Percentiles rank a stretch among this genome's conserved stretches.
phyloP scores from a whole-genome alignment of 257 asterid species.

The Catharanthus roseus region DNA sequence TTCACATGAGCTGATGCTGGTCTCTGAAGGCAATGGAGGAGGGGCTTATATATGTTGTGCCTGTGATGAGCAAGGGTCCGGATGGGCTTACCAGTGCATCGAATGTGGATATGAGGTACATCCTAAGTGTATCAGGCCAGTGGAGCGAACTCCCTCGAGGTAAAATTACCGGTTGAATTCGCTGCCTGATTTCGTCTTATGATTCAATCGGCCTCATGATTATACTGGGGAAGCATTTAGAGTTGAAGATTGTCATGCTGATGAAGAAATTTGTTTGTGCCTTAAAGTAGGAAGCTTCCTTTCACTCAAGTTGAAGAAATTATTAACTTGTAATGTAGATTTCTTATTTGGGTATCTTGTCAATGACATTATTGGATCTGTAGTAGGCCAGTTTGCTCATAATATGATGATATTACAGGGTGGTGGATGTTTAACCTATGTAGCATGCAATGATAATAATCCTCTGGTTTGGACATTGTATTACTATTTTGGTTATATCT shows the following conservation, averaged over 20 bases:
- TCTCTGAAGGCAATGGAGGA: slow-evolving; percentile 63
- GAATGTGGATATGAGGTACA: slow-evolving; percentile 76
- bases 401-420: too few relatives aligned
- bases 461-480: too few relatives aligned
- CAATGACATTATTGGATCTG: not conserved
- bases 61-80: slow-evolving; percentile 76
- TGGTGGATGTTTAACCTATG: too few relatives aligned
- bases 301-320: not conserved
- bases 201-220: not conserved
- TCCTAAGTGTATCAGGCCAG: slow-evolving; percentile 45
- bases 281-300: not conserved
- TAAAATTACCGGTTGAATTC: not conserved
- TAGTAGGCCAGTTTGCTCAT: not conserved
- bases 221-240: not conserved
- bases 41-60: slow-evolving; percentile 72
- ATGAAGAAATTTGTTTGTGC: not conserved
- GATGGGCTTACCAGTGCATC: slow-evolving; percentile 75
- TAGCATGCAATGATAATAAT: too few relatives aligned
- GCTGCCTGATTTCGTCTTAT: not conserved
- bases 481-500: too few relatives aligned
- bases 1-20: slow-evolving; percentile 47
- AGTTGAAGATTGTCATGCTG: not conserved
- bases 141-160: not conserved
- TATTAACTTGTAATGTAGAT: too few relatives aligned
- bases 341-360: too few relatives aligned